Evolutionary conservation across 495 filamentous ascomycete species (phyloP).

Genomic region (Xylaria nigripes): DNA sequence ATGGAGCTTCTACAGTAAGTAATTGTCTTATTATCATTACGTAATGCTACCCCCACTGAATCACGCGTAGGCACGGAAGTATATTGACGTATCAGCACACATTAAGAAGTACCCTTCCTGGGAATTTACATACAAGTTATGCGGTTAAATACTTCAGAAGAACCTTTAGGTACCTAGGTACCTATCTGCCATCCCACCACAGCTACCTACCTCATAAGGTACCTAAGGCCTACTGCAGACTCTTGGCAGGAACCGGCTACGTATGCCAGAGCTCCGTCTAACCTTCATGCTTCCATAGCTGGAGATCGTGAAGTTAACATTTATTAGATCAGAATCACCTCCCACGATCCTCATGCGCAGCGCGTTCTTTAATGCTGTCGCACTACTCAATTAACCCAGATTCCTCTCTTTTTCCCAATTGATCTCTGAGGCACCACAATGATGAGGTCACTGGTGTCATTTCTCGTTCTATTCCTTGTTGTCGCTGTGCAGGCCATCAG

Average conservation of each 20-base stretch:
- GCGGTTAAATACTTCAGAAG: too few relatives aligned
- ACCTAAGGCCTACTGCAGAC: neutral
- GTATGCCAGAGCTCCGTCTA: conserved; percentile 22
- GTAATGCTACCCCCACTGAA: too few relatives aligned
- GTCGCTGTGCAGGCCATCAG: conserved; percentile 67
- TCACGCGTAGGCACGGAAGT: too few relatives aligned
- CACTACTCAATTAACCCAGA: conserved; percentile 14
- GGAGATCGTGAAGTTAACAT: neutral
- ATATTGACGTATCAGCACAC: too few relatives aligned
- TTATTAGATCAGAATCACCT: neutral
- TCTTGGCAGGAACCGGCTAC: conserved; percentile 30
- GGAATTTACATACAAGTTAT: too few relatives aligned
- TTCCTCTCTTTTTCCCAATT: conserved; percentile 27
- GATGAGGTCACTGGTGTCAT: conserved; percentile 71
- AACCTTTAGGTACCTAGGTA: too few relatives aligned
- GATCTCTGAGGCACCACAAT: conserved; percentile 22
- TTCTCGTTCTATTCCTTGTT: conserved; percentile 56
- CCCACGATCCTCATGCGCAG: conserved; percentile 23
- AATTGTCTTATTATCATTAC: too few relatives aligned
- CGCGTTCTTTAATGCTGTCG: conserved; percentile 18
- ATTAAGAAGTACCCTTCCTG: too few relatives aligned
- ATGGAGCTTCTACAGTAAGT: too few relatives aligned
- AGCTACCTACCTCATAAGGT: too few relatives aligned
- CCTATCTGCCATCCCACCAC: too few relatives aligned
- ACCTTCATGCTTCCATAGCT: conserved; percentile 4